Conservation (phyloP, 208 protist species). For the Crithidia expoeki region DNA sequence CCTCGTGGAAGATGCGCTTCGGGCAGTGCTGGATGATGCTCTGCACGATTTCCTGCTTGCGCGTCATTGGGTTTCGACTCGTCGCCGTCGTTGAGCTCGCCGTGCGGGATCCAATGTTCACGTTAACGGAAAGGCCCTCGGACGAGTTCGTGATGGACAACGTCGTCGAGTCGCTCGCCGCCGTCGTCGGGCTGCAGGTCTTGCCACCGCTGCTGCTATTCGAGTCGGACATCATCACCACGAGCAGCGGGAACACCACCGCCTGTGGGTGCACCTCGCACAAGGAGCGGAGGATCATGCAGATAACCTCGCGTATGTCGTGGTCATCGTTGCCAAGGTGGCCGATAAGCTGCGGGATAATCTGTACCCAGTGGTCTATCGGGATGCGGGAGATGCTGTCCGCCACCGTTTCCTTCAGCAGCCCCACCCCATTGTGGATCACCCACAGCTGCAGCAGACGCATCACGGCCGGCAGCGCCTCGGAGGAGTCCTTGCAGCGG, state of each 20-base stretch:
- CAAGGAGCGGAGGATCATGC: constrained; percentile 94
- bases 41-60: constrained; percentile 69
- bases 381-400: constrained; percentile 94
- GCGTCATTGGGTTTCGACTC: constrained; percentile 27
- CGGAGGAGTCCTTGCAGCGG: constrained; percentile 70
- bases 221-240: constrained; percentile 92
- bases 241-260: constrained; percentile 99
- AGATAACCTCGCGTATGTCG: constrained; percentile 94
- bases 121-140: constrained; percentile 4
- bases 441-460: constrained; percentile 99
- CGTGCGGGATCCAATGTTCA: constrained; percentile 1
- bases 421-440: constrained; percentile 88
- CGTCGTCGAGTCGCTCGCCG: constrained; percentile 8
- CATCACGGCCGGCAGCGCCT: constrained; percentile 96
- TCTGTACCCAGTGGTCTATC: constrained; percentile 99
- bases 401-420: constrained; percentile 90
- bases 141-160: constrained; percentile 5
- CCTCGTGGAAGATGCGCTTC: constrained; percentile 85
- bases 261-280: constrained; percentile 98
- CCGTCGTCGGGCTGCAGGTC: constrained; percentile 14
- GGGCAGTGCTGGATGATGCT: constrained; percentile 84
- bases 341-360: constrained; percentile 99
- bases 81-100: constrained; percentile 10
- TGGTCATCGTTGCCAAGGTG: constrained; percentile 93
- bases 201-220: constrained; percentile 11